Percentiles rank a stretch among this genome's conserved stretches.
Evolutionary conservation across 768 basidiomycete species (phyloP).

Genomic region (Piloderma croceum): DNA sequence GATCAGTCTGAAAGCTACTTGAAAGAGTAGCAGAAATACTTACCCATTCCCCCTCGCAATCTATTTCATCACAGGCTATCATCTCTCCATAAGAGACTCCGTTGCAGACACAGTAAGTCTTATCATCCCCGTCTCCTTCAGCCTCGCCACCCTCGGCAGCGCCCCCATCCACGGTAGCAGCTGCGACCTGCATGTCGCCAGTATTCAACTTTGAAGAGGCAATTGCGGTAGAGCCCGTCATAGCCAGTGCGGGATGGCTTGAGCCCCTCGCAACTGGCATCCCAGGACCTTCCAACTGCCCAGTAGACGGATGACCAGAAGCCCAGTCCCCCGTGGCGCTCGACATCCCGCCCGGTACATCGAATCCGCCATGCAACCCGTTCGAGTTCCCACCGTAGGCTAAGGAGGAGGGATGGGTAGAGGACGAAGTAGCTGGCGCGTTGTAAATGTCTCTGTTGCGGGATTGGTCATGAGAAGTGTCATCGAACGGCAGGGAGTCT

Average conservation of each 20-base stretch:
- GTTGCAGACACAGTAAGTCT: slow-evolving; percentile 81
- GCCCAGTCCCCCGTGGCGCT: no score
- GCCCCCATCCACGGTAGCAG: slow-evolving; percentile 24
- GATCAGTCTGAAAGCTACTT: slow-evolving; percentile 7
- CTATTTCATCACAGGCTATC: slow-evolving; percentile 85
- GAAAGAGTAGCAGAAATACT: slow-evolving; percentile 29
- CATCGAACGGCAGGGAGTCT: no score
- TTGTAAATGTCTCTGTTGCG: slow-evolving; percentile 42
- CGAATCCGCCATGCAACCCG: no score
- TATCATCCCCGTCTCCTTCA: slow-evolving; percentile 51
- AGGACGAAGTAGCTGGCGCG: slow-evolving; percentile 44
- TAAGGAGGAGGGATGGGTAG: slow-evolving; percentile 46
- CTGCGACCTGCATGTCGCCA: slow-evolving; percentile 13
- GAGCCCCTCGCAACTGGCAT: slow-evolving; percentile 60
- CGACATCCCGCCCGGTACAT: no score
- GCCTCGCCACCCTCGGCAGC: slow-evolving; percentile 42
- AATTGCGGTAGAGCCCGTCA: slow-evolving; percentile 12
- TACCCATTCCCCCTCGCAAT: slow-evolving; percentile 89
- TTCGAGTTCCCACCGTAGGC: slow-evolving; percentile 22
- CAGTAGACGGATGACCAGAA: slow-evolving; percentile 39
- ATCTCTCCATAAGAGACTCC: slow-evolving; percentile 87
- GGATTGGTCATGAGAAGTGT: no score
- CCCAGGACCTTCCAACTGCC: slow-evolving; percentile 69
- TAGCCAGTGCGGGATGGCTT: slow-evolving; percentile 5
- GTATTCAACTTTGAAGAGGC: neutral